Evolutionary conservation across 768 basidiomycete species (phyloP), one percentile per base, ranked within the genome.

Genomic region (Rhodotorula kratochvilovae): DNA sequence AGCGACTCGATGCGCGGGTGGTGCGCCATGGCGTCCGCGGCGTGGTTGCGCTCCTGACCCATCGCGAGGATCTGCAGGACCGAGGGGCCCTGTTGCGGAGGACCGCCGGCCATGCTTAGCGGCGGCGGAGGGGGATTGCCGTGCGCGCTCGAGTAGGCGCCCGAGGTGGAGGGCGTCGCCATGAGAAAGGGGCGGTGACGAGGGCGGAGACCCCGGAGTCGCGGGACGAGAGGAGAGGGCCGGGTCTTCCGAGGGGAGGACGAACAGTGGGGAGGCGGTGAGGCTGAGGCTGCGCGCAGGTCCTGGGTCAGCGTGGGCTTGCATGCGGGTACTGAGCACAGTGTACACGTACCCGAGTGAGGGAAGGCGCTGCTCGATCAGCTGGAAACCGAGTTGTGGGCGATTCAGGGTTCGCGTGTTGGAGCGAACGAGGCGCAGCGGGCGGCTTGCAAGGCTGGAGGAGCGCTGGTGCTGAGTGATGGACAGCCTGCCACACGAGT

Each of bases 1-100:
- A 74, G 63, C 33, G 66, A 68, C 36, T 74, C 73, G 48, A 74
- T 74, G 31, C 73, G 54, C 3, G 73, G 73, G 45, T 68, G 73
- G 45, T 74, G 73, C 6, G 73, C 73, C 45, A 74, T 70, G 4
- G 73, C 63, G 56, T 74, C 73, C 4, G 73, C 73, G 11, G 73
- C 73, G 51, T 74, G 70, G 61, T 74, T 74, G 48, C 73, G 66
- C 51, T 74, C 73, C 46, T 74, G 69, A 5, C 73, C 73, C 63
- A 71, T 74, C 13, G 66, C 63, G 59, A 74, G 68, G 51, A 74
- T 74, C 35, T 74, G 73, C 4, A 74, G 60, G 2, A 74, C 73
- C 1, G 69, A 71, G 2, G 73, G 73, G 10, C 73, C 73, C 50
- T 74, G 73, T 55, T 68, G 66, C 10, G 73, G 73, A 36, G 73